These are phyloP conservation scores for Bisporella sp. DNA, from an alignment of 2,329 filamentous ascomycete genomes.

Conservation along the genomic window DNA sequence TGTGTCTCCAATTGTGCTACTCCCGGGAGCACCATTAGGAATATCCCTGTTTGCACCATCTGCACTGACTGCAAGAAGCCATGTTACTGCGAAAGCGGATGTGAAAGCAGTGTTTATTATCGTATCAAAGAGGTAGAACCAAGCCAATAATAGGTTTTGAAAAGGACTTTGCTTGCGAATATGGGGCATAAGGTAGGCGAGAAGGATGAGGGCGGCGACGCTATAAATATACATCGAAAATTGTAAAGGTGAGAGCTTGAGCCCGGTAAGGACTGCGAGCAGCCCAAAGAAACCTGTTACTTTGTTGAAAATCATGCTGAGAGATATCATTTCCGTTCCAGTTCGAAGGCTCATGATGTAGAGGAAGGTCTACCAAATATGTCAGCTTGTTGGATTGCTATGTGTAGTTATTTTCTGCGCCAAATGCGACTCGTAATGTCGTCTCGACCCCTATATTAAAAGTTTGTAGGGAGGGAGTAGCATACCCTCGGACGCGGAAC, in stretches of 20 bases:
- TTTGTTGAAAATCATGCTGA: slow-evolving; percentile 85
- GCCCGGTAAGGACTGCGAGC: slow-evolving; percentile 82
- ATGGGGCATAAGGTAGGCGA: slow-evolving; percentile 67
- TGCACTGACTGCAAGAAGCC: slow-evolving; percentile 66
- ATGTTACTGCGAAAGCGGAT: slow-evolving; percentile 70
- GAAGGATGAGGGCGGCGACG: slow-evolving; percentile 59
- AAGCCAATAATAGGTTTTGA: slow-evolving; percentile 73
- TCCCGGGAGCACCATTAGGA: slow-evolving; percentile 29
- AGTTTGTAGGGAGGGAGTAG: background rate
- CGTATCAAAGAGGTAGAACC: slow-evolving; percentile 79
- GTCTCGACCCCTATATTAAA: no score
- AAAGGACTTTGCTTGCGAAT: slow-evolving; percentile 74
- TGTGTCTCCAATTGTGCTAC: slow-evolving; percentile 45
- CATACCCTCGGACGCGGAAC: slow-evolving; percentile 26
- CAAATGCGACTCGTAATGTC: no score
- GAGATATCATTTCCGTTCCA: slow-evolving; percentile 76
- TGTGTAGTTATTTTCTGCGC: no score
- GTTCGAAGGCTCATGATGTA: slow-evolving; percentile 81
- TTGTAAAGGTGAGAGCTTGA: slow-evolving; percentile 73
- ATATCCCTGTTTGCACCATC: slow-evolving; percentile 33
- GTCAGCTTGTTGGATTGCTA: background rate
- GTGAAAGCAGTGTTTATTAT: slow-evolving; percentile 79
- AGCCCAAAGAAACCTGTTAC: slow-evolving; percentile 85
- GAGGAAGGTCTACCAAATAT: slow-evolving; percentile 66
- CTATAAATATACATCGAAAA: slow-evolving; percentile 91